These are phyloP conservation scores for Ganoderma resinaceum DNA, from an alignment of 1,284 basidiomycete genomes.

Conservation along the genomic window DNA sequence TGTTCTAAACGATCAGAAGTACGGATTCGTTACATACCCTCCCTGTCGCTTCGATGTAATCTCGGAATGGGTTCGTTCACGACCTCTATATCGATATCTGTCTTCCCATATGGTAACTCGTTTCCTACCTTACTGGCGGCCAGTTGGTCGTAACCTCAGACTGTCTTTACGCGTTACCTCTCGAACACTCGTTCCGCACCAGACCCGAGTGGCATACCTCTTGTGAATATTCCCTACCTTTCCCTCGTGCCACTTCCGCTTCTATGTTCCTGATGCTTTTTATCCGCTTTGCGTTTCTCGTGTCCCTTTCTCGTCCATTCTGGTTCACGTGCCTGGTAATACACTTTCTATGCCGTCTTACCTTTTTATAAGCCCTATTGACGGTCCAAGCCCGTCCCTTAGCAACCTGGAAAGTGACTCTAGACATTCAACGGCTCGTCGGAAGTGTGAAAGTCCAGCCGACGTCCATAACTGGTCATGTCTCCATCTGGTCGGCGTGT, in stretches of 20 bases:
- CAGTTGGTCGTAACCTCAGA: conserved; percentile 50
- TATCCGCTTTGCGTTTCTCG: conserved; percentile 29
- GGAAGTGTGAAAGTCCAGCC: not conserved
- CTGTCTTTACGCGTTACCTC: conserved; percentile 62
- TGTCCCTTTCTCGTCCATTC: conserved; percentile 23
- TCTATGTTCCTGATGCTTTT: conserved; percentile 29
- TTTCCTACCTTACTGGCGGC: conserved; percentile 30
- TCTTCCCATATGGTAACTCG: conserved; percentile 48
- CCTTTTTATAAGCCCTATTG: not conserved
- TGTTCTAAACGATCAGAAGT: conserved; percentile 16
- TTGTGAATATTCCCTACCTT: conserved; percentile 43
- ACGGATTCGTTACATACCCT: conserved; percentile 34
- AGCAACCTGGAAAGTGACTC: not conserved
- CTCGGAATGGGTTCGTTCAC: conserved; percentile 24
- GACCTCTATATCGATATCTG: conserved; percentile 32
- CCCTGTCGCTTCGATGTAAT: conserved; percentile 28
- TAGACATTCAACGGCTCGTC: not conserved
- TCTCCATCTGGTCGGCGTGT: not conserved
- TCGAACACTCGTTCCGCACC: conserved; percentile 40
- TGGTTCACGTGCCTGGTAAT: conserved; percentile 29
- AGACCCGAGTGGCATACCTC: conserved; percentile 38
- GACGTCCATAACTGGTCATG: too few species aligned
- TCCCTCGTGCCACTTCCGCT: conserved; percentile 22
- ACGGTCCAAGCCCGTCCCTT: not conserved
- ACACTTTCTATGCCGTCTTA: conserved; percentile 27